These are phyloP conservation scores for Hippophae tibetana DNA, from an alignment of 306 rosid species.

Conservation along the genomic window DNA sequence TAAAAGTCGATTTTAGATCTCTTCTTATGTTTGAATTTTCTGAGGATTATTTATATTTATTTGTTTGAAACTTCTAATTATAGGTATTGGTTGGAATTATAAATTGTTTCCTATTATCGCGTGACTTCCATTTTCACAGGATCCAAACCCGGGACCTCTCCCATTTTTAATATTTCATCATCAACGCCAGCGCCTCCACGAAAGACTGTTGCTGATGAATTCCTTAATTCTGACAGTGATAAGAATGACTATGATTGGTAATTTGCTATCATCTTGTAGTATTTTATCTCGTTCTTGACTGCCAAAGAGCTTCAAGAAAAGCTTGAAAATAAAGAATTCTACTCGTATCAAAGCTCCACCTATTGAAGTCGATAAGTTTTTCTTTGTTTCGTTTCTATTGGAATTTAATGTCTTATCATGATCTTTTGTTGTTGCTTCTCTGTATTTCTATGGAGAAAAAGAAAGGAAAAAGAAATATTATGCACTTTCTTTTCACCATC, in stretches of 20 bases:
- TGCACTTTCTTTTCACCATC: too few relatives aligned
- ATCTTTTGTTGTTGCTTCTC: too few relatives aligned
- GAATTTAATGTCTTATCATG: too few relatives aligned
- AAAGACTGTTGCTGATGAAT: slow-evolving; percentile 61
- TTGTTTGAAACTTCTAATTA: background rate
- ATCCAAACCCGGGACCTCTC: slow-evolving; percentile 47
- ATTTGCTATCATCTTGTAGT: slow-evolving; percentile 8
- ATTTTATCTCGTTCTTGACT: background rate
- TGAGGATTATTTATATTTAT: background rate
- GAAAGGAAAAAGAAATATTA: too few relatives aligned
- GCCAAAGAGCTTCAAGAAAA: background rate
- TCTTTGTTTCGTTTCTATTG: too few relatives aligned
- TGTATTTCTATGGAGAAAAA: too few relatives aligned
- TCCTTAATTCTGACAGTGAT: slow-evolving; percentile 70
- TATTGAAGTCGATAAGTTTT: too few relatives aligned
- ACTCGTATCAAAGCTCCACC: too few relatives aligned
- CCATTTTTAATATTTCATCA: slow-evolving; percentile 48
- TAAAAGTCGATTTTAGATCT: background rate
- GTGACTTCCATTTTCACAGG: slow-evolving; percentile 26
- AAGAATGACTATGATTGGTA: slow-evolving; percentile 93
- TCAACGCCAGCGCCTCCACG: slow-evolving; percentile 48
- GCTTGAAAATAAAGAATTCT: too few relatives aligned
- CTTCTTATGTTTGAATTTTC: background rate
- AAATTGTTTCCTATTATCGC: slow-evolving; percentile 6
- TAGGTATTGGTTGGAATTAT: background rate